Percentiles rank a stretch among this genome's conserved stretches.
Conservation (phyloP, 306 rosid species). For the Malus fusca region DNA sequence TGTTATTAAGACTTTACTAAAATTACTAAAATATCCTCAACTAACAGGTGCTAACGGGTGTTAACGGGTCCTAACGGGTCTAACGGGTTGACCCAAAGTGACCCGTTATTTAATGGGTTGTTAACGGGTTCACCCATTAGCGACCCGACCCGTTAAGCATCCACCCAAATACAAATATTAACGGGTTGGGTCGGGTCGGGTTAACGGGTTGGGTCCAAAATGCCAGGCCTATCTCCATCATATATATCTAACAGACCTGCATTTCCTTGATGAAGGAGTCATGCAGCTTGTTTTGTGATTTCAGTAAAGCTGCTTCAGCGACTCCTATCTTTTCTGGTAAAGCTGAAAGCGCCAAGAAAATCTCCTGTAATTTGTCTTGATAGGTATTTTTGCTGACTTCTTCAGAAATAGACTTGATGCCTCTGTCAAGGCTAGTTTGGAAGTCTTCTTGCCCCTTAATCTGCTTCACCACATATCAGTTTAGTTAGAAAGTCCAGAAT, state of each 20-base stretch:
- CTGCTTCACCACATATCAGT: slow-evolving; percentile 39
- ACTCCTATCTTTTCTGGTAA: slow-evolving; percentile 52
- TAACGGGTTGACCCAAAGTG: too few relatives aligned
- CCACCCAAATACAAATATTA: too few relatives aligned
- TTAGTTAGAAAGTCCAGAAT: slow-evolving; percentile 15
- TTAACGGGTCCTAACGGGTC: too few relatives aligned
- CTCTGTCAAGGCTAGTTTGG: slow-evolving; percentile 53
- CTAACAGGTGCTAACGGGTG: too few relatives aligned
- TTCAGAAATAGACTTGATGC: slow-evolving; percentile 63
- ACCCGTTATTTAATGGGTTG: too few relatives aligned
- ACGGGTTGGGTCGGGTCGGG: too few relatives aligned
- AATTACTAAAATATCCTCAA: too few relatives aligned
- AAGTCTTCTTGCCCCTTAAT: slow-evolving; percentile 71
- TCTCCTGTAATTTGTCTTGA: slow-evolving; percentile 61
- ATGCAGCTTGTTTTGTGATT: slow-evolving; percentile 40
- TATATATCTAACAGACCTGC: slow-evolving; percentile 42
- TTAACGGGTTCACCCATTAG: too few relatives aligned
- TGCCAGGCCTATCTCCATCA: too few relatives aligned
- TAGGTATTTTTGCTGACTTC: slow-evolving; percentile 33
- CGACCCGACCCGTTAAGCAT: too few relatives aligned
- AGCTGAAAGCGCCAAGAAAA: slow-evolving; percentile 51
- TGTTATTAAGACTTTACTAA: too few relatives aligned
- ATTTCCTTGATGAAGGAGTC: slow-evolving; percentile 53
- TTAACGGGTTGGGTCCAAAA: too few relatives aligned
- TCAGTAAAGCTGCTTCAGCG: slow-evolving; percentile 52